These are phyloP conservation scores for Russula lepida DNA, from an alignment of 768 basidiomycete species.

Conservation along the genomic window DNA sequence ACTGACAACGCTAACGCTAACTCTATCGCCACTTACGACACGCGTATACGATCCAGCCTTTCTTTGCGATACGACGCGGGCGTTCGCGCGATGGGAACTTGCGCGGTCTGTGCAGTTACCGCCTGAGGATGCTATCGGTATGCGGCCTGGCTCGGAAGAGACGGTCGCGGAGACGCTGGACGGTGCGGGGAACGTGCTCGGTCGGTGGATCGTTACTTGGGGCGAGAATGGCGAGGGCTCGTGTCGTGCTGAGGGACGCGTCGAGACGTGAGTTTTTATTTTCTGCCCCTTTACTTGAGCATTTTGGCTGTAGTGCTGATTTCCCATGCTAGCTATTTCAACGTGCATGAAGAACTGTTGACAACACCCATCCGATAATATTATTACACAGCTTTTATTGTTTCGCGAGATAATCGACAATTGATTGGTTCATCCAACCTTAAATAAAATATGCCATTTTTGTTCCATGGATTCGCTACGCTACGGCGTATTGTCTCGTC, in stretches of 20 bases:
- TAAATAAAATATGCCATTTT: not conserved
- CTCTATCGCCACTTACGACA: constrained; percentile 53
- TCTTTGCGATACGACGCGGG: constrained; percentile 53
- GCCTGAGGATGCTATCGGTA: constrained; percentile 29
- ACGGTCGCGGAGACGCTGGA: constrained; percentile 73
- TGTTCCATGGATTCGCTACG: not conserved
- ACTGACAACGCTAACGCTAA: constrained; percentile 58
- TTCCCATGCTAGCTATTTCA: constrained; percentile 35
- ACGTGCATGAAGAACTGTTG: constrained; percentile 45
- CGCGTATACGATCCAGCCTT: constrained; percentile 71
- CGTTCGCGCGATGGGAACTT: constrained; percentile 79
- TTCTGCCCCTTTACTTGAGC: too few species aligned
- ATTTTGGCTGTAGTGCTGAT: not conserved
- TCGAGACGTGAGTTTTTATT: constrained; percentile 47
- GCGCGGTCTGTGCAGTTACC: constrained; percentile 44
- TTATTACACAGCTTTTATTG: not conserved
- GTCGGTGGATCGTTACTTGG: constrained; percentile 77
- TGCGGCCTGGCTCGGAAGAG: constrained; percentile 50
- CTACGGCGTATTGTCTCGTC: not conserved
- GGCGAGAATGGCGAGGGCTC: constrained; percentile 52
- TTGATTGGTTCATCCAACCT: not conserved
- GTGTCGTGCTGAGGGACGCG: constrained; percentile 54
- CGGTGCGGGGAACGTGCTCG: constrained; percentile 48
- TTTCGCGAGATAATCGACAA: not conserved
- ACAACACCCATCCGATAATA: constrained; percentile 18